A percentile compares a stretch with the other conserved stretches of the same genome.
phyloP scores from a whole-genome alignment of 2,329 filamentous ascomycete species.

The Colletotrichum agaves region DNA sequence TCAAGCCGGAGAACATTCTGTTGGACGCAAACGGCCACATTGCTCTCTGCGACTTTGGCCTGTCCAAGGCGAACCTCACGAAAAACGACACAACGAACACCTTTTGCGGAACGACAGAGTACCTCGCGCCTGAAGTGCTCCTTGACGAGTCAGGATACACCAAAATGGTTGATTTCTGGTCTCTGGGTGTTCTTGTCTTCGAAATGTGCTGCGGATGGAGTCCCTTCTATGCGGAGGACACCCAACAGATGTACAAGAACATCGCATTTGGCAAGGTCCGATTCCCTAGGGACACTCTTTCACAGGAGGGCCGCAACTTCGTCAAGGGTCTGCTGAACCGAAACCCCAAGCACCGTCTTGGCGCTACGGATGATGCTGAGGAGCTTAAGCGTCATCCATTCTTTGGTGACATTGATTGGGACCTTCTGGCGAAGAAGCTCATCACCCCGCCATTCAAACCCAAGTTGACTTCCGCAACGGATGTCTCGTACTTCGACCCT shows the following conservation, averaged over 20 bases:
- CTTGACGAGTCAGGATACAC: constrained; percentile 97
- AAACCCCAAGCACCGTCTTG: constrained; percentile 94
- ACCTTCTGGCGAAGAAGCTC: constrained; percentile 85
- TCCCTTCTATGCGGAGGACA: constrained; percentile 98
- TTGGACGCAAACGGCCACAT: constrained; percentile 98
- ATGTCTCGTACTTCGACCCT: constrained; percentile 98
- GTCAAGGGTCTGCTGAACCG: constrained; percentile 97
- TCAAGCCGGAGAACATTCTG: constrained; percentile 98
- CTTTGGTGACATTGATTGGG: constrained; percentile 95
- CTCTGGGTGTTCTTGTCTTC: constrained; percentile 94
- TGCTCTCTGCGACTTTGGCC: constrained; percentile 94
- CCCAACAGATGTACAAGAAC: constrained; percentile 99
- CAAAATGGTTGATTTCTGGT: constrained; percentile 99
- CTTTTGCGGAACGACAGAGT: constrained; percentile 98
- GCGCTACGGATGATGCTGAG: constrained; percentile 89
- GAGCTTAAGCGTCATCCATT: constrained; percentile 95
- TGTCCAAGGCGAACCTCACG: constrained; percentile 96
- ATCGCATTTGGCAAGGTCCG: constrained; percentile 98
- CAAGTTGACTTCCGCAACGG: constrained; percentile 93
- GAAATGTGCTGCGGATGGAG: constrained; percentile 99
- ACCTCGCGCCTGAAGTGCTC: constrained; percentile 93
- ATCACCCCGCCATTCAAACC: constrained; percentile 98
- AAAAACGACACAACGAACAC: constrained; percentile 99
- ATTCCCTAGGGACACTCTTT: constrained; percentile 94
- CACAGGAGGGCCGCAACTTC: constrained; percentile 94